Percentiles rank a stretch among this genome's conserved stretches.
Conservation (phyloP, 768 basidiomycete genomes). For the Termitomyces sp. region DNA sequence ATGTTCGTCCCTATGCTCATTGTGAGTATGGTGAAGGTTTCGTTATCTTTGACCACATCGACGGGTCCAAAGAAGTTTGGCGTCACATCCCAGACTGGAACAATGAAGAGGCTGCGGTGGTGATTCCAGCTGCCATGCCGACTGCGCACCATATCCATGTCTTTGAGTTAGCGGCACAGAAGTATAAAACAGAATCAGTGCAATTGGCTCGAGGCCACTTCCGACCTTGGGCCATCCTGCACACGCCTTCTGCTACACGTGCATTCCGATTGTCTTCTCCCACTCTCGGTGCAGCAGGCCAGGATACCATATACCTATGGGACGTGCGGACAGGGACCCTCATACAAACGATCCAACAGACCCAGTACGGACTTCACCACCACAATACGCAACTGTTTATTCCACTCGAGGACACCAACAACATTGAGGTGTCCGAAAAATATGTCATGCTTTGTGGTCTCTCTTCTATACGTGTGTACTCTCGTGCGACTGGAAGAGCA, state of each 20-base stretch:
- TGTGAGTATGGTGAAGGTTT: slow-evolving; percentile 72
- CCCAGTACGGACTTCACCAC: slow-evolving; percentile 22
- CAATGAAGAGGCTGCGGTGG: slow-evolving; percentile 12
- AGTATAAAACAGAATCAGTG: neutral
- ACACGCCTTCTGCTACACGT: slow-evolving; percentile 34
- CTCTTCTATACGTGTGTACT: slow-evolving; percentile 46
- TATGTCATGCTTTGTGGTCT: slow-evolving; percentile 59
- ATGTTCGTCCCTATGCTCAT: slow-evolving; percentile 57
- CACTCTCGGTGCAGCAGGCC: slow-evolving; percentile 47
- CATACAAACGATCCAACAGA: slow-evolving; percentile 41
- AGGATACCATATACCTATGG: slow-evolving; percentile 49
- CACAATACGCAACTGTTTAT: neutral
- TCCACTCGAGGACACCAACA: slow-evolving; percentile 40
- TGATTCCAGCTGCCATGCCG: slow-evolving; percentile 24
- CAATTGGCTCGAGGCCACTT: slow-evolving; percentile 43
- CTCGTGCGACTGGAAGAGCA: slow-evolving; percentile 37
- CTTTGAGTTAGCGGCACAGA: slow-evolving; percentile 1
- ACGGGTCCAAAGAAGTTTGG: slow-evolving; percentile 69
- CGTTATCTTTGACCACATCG: slow-evolving; percentile 60
- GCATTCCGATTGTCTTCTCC: slow-evolving; percentile 72
- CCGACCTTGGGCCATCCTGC: slow-evolving; percentile 55
- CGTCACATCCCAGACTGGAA: slow-evolving; percentile 34
- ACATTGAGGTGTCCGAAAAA: slow-evolving; percentile 58
- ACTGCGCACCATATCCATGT: slow-evolving; percentile 21
- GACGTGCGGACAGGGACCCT: slow-evolving; percentile 50